phyloP scores from a whole-genome alignment of 768 basidiomycete species.

The Kwoniella botswanensis region DNA sequence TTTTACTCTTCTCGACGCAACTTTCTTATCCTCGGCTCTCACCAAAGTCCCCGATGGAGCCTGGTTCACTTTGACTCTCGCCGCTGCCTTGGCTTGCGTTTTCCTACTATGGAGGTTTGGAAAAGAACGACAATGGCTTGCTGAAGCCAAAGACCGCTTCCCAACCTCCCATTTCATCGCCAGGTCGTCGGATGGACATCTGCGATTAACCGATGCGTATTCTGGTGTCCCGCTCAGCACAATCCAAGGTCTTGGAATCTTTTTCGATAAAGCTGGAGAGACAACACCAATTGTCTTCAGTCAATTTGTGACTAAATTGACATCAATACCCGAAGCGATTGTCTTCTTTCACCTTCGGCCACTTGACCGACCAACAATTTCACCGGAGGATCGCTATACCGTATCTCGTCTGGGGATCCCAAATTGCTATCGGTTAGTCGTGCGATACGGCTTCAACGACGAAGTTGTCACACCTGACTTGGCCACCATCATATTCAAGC shows the following conservation, averaged over 20 bases:
- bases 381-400: background rate
- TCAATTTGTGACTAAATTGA: conserved; percentile 5
- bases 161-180: conserved; percentile 1
- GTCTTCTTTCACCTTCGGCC: conserved; percentile 10
- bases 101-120: conserved; percentile 6
- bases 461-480: conserved; percentile 1
- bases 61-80: conserved; percentile 6
- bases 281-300: conserved; percentile 2
- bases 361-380: background rate
- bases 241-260: background rate
- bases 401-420: background rate
- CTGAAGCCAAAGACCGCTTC: conserved; percentile 5
- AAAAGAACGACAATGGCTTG: conserved; percentile 6
- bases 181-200: background rate
- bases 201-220: background rate
- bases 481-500: background rate
- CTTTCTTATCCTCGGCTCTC: conserved; percentile 1
- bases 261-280: conserved; percentile 11
- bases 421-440: background rate
- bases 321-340: background rate
- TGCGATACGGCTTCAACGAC: conserved; percentile 6
- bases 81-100: background rate
- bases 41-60: conserved; percentile 14
- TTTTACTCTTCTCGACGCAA: conserved; percentile 2
- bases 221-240: background rate